These are phyloP conservation scores for Gossypium lobatum DNA, from an alignment of 441 rosid genomes.

Conservation along the genomic window DNA sequence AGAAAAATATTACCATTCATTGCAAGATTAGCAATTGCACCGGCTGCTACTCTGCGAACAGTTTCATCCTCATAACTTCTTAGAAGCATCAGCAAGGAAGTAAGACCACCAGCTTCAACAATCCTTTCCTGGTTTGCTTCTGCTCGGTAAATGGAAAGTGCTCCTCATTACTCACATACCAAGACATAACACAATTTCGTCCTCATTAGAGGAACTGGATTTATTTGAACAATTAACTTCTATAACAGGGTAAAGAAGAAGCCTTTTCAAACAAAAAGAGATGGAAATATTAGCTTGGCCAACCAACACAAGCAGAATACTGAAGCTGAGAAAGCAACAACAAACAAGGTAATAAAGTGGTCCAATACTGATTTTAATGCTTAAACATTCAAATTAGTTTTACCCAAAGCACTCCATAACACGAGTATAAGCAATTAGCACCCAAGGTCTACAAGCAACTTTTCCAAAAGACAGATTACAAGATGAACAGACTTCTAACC, in stretches of 20 bases:
- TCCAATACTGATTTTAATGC: neutral
- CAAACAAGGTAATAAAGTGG: neutral
- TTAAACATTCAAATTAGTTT: neutral
- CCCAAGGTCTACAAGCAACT: slow-evolving; percentile 1
- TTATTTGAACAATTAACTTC: neutral
- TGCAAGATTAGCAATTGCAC: slow-evolving; percentile 98
- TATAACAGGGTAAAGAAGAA: neutral
- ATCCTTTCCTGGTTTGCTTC: slow-evolving; percentile 90
- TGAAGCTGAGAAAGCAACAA: slow-evolving; percentile 4
- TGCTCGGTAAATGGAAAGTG: slow-evolving; percentile 28
- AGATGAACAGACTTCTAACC: neutral
- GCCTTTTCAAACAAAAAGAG: neutral
- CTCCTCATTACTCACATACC: slow-evolving; percentile 5
- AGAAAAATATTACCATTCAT: slow-evolving; percentile 67
- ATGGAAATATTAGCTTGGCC: neutral
- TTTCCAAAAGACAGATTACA: neutral
- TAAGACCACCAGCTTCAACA: slow-evolving; percentile 96
- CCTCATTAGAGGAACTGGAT: neutral
- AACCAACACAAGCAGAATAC: neutral
- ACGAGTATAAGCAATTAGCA: neutral
- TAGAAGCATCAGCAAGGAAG: slow-evolving; percentile 88
- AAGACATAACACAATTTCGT: slow-evolving; percentile 1
- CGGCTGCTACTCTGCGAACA: slow-evolving; percentile 93
- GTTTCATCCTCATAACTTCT: slow-evolving; percentile 95
- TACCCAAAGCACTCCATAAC: neutral